Evolutionary conservation across 345 rosid genomes (phyloP), one percentile per base, ranked within the genome.

Genomic region (Citrus hindsii): DNA sequence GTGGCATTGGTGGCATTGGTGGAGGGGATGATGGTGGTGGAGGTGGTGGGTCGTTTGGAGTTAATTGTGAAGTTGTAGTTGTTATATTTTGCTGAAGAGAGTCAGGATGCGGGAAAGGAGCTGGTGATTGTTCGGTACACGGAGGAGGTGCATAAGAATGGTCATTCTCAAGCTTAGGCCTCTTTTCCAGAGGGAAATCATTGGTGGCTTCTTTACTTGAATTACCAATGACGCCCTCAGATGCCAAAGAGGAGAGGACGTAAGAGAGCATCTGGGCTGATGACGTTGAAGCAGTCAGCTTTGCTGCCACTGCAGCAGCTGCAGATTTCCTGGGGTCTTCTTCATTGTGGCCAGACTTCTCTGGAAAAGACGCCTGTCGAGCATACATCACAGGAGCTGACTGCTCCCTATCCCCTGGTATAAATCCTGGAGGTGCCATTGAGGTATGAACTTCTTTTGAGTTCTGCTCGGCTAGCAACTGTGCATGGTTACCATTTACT

Each of bases 171-270:
- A 83, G 81, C 92, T 88, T 96, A n/a, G 90, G 85, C 84, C 93
- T 87, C 84, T 96, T 96, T 74, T 91, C 98, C 0, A 89, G 74
- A n/a, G 86, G 88, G 69, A 77, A 82, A 77, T 91, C 92, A 2
- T 64, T 71, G 5, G 90, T 79, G 27, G 92, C 71, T 77, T 88
- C 94, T 68, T 87, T 88, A 51, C 68, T 69, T 32, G 88, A 77
- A 80, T 89, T 86, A 55, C 86, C 85, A 3, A 90, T 89, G 84
- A 89, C 87, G 33, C 92, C 95, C 83, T 94, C 98, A 18, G 99
- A 92, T 69, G 95, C 98, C 35, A 96, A 89, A 66, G 99, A 92
- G 32, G 98, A 92, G 62, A 96, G 92, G 64, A 94, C 99, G n/a
- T 81, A 86, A 16, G 99, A 92, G 73, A 96, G 98, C 99, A 96